phyloP scores from a whole-genome alignment of 257 asterid genomes.

The Solanum pimpinellifolium region DNA sequence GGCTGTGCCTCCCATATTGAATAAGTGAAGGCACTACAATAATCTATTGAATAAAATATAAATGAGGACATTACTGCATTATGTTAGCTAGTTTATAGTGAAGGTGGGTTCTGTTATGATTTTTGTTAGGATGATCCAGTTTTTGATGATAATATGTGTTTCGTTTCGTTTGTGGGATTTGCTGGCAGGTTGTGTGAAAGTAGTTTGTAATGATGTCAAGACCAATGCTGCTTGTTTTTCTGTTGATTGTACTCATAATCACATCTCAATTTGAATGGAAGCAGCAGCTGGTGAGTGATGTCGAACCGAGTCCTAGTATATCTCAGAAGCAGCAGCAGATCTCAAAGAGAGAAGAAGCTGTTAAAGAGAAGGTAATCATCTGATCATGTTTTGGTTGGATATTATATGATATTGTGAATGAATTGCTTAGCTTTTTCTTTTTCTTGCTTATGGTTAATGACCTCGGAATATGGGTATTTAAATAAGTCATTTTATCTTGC shows the following conservation, averaged over 20 bases:
- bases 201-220: constrained; percentile 53
- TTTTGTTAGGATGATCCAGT: neutral
- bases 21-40: neutral
- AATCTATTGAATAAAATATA: neutral
- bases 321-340: constrained; percentile 57
- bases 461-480: neutral
- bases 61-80: neutral
- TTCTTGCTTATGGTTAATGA: neutral
- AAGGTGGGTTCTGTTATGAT: neutral
- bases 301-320: constrained; percentile 40
- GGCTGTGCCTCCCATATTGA: neutral
- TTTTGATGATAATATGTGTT: neutral
- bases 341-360: constrained; percentile 56
- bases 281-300: constrained; percentile 50
- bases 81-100: neutral
- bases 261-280: constrained; percentile 90
- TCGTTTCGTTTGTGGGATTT: neutral
- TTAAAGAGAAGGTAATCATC: constrained; percentile 61
- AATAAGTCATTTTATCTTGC: neutral
- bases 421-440: neutral
- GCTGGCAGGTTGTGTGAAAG: constrained; percentile 30
- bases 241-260: constrained; percentile 58
- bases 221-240: constrained; percentile 59
- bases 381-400: neutral
- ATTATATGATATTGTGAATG: neutral